These are phyloP conservation scores for Leptographium flavum DNA, from an alignment of 2,329 filamentous ascomycete genomes.

Conservation along the genomic window DNA sequence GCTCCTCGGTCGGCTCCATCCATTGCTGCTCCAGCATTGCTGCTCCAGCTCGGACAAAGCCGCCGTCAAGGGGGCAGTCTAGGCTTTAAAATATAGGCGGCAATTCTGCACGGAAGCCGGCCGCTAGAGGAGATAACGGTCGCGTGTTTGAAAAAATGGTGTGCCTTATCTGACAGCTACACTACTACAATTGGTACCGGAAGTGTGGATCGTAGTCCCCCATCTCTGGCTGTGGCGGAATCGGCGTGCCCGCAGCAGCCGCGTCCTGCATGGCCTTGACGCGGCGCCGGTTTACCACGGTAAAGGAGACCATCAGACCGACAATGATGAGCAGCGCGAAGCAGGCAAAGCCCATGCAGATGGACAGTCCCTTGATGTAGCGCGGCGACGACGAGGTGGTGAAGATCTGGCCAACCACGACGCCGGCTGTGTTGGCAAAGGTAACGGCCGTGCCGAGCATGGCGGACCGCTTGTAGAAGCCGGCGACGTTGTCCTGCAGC, in stretches of 20 bases:
- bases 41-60: too few relatives aligned
- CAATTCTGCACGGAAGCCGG: too few relatives aligned
- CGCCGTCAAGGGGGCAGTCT: too few relatives aligned
- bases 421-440: slow-evolving; percentile 13
- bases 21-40: too few relatives aligned
- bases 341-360: background rate
- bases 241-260: background rate
- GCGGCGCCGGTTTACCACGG: background rate
- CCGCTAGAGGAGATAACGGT: too few relatives aligned
- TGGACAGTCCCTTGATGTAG: slow-evolving; percentile 6
- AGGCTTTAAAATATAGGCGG: too few relatives aligned
- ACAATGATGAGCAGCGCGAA: background rate
- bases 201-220: slow-evolving; percentile 3
- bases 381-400: slow-evolving; percentile 11
- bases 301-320: background rate
- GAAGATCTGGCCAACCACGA: slow-evolving; percentile 14
- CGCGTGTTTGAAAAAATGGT: too few relatives aligned
- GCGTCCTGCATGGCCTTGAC: background rate
- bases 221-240: background rate
- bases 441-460: slow-evolving; percentile 15
- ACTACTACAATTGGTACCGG: too few relatives aligned
- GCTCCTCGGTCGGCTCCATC: too few relatives aligned
- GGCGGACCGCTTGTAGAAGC: slow-evolving; percentile 32
- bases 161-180: too few relatives aligned
- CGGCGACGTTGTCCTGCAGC: slow-evolving; percentile 31